phyloP scores from a whole-genome alignment of 768 basidiomycete species.

The Leccinum arenicola region DNA sequence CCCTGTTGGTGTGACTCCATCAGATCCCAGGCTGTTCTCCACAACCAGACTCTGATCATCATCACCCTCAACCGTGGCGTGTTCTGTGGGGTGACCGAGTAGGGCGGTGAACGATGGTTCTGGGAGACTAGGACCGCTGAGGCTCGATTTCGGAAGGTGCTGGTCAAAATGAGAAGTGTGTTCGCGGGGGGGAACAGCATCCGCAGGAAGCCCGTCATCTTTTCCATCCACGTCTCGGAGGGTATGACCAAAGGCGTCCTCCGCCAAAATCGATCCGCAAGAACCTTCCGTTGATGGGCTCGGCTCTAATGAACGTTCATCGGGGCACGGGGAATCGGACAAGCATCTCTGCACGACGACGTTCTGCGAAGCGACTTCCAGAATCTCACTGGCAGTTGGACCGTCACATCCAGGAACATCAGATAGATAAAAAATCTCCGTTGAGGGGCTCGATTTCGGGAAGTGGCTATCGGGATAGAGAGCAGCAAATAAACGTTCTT shows the following conservation, averaged over 20 bases:
- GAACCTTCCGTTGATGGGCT: background rate
- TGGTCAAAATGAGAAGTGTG: background rate
- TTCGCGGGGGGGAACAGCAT: background rate
- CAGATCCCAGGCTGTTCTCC: background rate
- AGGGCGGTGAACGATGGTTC: background rate
- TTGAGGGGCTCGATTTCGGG: background rate
- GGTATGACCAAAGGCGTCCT: background rate
- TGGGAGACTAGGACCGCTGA: background rate
- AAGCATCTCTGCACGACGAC: background rate
- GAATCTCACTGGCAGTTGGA: background rate
- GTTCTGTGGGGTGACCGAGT: background rate
- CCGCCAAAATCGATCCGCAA: background rate
- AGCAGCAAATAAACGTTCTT: background rate
- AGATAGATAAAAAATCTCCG: background rate
- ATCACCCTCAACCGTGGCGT: background rate
- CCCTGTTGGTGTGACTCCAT: background rate
- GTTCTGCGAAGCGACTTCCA: background rate
- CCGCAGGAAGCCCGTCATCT: background rate
- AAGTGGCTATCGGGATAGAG: background rate
- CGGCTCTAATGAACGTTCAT: background rate
- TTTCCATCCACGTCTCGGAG: background rate
- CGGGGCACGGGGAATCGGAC: background rate
- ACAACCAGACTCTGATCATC: background rate
- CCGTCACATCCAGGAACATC: background rate
- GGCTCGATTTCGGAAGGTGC: background rate